phyloP scores from a whole-genome alignment of 1,284 basidiomycete species.

The Fomitiporia mediterranea region DNA sequence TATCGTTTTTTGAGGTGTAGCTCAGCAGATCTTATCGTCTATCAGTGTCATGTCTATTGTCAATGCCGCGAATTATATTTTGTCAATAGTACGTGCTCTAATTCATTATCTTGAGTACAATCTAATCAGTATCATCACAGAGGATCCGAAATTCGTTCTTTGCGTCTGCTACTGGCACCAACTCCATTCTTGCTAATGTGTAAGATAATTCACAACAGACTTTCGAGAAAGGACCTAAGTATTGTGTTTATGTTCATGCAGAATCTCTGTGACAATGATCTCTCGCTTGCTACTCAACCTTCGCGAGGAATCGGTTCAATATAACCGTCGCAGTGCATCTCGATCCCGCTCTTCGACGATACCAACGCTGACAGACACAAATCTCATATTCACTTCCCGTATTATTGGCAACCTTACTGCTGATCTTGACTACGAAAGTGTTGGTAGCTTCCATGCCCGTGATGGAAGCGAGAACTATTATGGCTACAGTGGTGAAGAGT shows the following conservation, averaged over 20 bases:
- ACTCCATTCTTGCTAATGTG: conserved; percentile 19
- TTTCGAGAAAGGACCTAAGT: background rate
- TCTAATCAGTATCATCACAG: background rate
- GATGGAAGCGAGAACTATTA: conserved; percentile 11
- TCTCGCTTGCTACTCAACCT: conserved; percentile 19
- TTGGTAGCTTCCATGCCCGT: background rate
- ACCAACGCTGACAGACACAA: conserved; percentile 16
- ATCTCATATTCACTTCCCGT: conserved; percentile 19
- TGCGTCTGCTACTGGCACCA: conserved; percentile 14
- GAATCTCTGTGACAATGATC: conserved; percentile 18
- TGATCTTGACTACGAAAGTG: conserved; percentile 10
- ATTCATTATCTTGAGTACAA: background rate
- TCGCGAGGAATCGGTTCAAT: conserved; percentile 12
- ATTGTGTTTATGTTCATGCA: background rate
- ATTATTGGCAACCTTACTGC: conserved; percentile 18
- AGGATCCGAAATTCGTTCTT: conserved; percentile 15
- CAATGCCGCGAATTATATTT: conserved; percentile 16
- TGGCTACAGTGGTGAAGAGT: conserved; percentile 10
- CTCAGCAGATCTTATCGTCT: background rate
- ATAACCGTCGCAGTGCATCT: background rate
- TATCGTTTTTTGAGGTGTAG: background rate
- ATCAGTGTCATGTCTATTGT: conserved; percentile 16
- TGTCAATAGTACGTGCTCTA: conserved; percentile 1
- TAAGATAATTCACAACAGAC: background rate
- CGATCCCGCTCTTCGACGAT: background rate